Evolutionary conservation across 257 asterid species (phyloP).

Genomic region (Vinca minor): DNA sequence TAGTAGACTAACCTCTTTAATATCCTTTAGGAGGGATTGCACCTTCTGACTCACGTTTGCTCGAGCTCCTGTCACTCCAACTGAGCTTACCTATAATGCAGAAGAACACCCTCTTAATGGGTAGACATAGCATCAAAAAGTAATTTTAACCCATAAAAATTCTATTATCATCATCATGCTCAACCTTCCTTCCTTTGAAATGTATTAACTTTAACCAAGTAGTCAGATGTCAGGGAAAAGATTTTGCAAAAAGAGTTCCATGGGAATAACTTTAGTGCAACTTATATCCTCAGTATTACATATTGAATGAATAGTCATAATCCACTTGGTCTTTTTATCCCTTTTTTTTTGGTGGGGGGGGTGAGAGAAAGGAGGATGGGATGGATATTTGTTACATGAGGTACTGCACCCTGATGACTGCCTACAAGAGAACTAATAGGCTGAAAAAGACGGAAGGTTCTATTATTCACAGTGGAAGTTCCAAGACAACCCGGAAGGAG

Average conservation of each 20-base stretch:
- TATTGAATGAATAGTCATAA: neutral
- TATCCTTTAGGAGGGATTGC: constrained; percentile 55
- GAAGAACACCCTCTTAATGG: constrained; percentile 7
- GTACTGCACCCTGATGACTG: neutral
- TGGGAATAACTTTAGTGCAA: neutral
- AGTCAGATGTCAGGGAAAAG: neutral
- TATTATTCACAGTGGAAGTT: neutral
- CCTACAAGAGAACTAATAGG: too few species aligned
- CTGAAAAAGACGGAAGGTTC: neutral
- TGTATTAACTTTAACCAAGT: neutral
- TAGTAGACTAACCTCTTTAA: constrained; percentile 56
- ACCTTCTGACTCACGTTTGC: constrained; percentile 59
- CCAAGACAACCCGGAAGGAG: neutral
- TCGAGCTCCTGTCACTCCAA: constrained; percentile 92
- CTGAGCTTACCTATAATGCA: constrained; percentile 56
- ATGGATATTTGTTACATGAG: neutral
- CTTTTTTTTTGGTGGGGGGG: neutral
- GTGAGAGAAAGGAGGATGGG: neutral
- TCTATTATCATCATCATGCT: neutral
- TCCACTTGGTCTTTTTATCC: neutral
- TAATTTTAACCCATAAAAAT: neutral
- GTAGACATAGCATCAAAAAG: neutral
- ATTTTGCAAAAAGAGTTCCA: neutral
- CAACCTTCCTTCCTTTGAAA: neutral
- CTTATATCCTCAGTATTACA: neutral